Evolutionary conservation across 306 rosid genomes (phyloP).

Genomic region (Sindora glabra): DNA sequence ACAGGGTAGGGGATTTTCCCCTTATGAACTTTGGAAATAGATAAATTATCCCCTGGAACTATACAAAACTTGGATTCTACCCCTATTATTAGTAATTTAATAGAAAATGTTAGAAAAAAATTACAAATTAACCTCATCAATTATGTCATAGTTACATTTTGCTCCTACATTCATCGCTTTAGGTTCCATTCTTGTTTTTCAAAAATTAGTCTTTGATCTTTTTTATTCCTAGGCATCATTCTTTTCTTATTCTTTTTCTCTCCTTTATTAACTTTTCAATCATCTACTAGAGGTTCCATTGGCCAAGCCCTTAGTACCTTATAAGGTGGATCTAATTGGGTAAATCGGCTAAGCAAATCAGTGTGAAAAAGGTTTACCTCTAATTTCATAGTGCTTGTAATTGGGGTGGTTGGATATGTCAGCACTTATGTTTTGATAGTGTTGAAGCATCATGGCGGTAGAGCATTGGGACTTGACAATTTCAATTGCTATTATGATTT

Average conservation of each 20-base stretch:
- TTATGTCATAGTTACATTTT: too few species aligned
- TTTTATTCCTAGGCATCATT: conserved; percentile 44
- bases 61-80: too few species aligned
- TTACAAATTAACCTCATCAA: too few species aligned
- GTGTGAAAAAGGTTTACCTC: conserved; percentile 25
- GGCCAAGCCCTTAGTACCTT: conserved; percentile 40
- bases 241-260: conserved; percentile 25
- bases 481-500: conserved; percentile 73
- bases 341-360: conserved; percentile 56
- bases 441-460: conserved; percentile 75
- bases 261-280: conserved; percentile 11
- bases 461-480: conserved; percentile 68
- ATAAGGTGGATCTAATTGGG: conserved; percentile 82
- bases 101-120: too few species aligned
- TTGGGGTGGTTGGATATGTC: conserved; percentile 79
- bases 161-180: conserved; percentile 51
- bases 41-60: too few species aligned
- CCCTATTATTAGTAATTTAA: too few species aligned
- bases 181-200: conserved; percentile 43
- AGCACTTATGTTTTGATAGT: conserved; percentile 70
- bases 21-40: too few species aligned
- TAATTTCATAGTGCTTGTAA: conserved; percentile 52
- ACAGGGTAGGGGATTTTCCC: too few species aligned
- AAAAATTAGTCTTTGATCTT: conserved; percentile 49
- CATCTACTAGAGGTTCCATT: conserved; percentile 4